Conservation (phyloP, 2,329 filamentous ascomycete genomes). For the Phialemoniopsis sp. region DNA sequence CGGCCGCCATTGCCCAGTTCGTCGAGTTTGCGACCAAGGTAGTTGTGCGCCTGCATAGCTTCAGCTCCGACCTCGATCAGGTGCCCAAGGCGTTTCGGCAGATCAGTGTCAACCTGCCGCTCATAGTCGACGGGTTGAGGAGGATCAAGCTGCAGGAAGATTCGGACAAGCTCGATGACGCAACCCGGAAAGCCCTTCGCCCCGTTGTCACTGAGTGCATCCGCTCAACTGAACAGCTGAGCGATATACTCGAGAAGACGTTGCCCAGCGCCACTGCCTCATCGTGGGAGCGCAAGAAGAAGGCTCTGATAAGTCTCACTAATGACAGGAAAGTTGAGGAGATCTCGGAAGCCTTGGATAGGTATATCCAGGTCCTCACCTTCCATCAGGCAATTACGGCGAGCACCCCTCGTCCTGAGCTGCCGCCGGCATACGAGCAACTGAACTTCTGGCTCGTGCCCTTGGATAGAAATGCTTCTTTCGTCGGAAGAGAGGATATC, state of each 20-base stretch:
- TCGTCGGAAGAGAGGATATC: no score
- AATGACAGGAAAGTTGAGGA: neutral
- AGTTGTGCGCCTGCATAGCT: neutral
- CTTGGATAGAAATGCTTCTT: no score
- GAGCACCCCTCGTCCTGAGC: no score
- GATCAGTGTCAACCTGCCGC: neutral
- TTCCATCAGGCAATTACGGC: no score
- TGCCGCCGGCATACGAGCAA: no score
- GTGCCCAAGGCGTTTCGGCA: neutral
- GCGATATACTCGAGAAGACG: neutral
- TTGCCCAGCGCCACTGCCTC: neutral
- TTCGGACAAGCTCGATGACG: neutral
- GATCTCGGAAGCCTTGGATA: neutral
- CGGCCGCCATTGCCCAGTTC: constrained; percentile 6
- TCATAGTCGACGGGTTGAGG: neutral
- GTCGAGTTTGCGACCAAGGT: constrained; percentile 6
- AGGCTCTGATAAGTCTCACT: neutral
- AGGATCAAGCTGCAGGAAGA: neutral
- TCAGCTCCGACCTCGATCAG: neutral
- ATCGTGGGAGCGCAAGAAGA: neutral
- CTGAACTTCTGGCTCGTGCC: no score
- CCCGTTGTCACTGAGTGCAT: neutral
- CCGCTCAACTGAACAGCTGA: neutral
- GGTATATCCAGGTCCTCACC: neutral
- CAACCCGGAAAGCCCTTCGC: neutral